Conservation (phyloP, 2,329 filamentous ascomycete genomes). For the Alternaria metachromatica region DNA sequence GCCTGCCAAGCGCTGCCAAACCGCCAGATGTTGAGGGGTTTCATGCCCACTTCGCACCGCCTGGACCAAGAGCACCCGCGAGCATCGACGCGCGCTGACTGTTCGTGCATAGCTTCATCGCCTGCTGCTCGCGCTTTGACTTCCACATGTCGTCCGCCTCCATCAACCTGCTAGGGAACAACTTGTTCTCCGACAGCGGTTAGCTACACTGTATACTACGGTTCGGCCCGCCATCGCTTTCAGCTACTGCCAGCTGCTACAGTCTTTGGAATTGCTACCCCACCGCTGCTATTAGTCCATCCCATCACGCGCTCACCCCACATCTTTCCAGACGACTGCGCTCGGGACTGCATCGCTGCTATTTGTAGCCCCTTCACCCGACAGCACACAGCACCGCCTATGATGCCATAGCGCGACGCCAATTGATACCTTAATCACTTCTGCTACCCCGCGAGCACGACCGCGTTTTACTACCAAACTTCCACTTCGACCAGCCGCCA, state of each 20-base stretch:
- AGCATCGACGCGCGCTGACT: slow-evolving; percentile 45
- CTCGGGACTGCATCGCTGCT: slow-evolving; percentile 12
- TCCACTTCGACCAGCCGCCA: neutral
- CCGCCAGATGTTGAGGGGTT: slow-evolving; percentile 24
- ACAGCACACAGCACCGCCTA: slow-evolving; percentile 15
- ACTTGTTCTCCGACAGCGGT: slow-evolving; percentile 47
- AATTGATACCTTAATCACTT: slow-evolving; percentile 20
- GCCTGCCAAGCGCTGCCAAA: slow-evolving; percentile 25
- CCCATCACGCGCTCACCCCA: slow-evolving; percentile 28
- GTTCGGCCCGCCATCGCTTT: slow-evolving; percentile 35
- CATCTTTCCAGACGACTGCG: slow-evolving; percentile 14
- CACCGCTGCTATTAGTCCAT: slow-evolving; percentile 28
- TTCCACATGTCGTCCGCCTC: slow-evolving; percentile 47
- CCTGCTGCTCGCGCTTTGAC: slow-evolving; percentile 22
- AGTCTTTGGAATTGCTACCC: slow-evolving; percentile 30
- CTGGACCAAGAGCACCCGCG: slow-evolving; percentile 32
- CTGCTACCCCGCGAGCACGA: slow-evolving; percentile 28
- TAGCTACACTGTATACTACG: slow-evolving; percentile 31
- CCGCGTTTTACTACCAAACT: slow-evolving; percentile 10
- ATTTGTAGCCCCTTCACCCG: slow-evolving; percentile 13
- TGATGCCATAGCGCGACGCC: slow-evolving; percentile 29
- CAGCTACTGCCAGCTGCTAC: slow-evolving; percentile 15
- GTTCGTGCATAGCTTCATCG: slow-evolving; percentile 26
- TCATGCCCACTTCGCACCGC: slow-evolving; percentile 21
- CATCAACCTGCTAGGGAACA: slow-evolving; percentile 43